phyloP scores from a whole-genome alignment of 306 rosid genomes.

The Ceratonia siliqua region DNA sequence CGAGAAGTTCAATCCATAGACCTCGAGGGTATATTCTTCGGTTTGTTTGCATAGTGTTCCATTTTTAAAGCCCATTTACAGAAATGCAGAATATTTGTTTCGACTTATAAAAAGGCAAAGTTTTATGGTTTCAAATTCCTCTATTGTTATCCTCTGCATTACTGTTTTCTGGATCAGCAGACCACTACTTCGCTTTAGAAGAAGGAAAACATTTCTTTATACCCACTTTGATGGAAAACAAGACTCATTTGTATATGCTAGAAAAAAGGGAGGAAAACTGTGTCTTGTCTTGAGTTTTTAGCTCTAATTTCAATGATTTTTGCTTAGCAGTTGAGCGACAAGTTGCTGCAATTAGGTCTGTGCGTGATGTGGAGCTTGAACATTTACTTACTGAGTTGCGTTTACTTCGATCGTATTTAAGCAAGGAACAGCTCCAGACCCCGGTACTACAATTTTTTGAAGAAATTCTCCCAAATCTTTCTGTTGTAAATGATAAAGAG shows the following conservation, averaged over 20 bases:
- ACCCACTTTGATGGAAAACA: not conserved
- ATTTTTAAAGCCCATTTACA: not conserved
- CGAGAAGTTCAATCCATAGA: constrained; percentile 45
- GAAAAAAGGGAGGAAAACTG: not conserved
- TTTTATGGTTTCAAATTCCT: not conserved
- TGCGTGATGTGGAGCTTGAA: constrained; percentile 73
- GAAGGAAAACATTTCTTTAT: not conserved
- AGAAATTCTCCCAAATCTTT: constrained; percentile 60
- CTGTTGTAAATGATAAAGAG: constrained; percentile 40
- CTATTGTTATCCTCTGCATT: not conserved
- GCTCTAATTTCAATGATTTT: not conserved
- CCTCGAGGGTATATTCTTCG: constrained; percentile 50
- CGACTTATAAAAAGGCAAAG: not conserved
- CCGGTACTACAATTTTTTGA: constrained; percentile 51
- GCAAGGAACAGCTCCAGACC: constrained; percentile 56
- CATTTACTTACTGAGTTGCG: constrained; percentile 66
- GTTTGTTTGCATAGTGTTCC: not conserved
- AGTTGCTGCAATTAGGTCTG: constrained; percentile 67
- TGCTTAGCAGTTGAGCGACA: constrained; percentile 59
- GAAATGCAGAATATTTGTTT: not conserved
- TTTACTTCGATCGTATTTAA: constrained; percentile 64
- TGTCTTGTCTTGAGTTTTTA: not conserved
- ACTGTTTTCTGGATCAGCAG: not conserved
- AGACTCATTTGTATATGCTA: not conserved
- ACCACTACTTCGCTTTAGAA: no score